Conservation (phyloP, 257 asterid genomes). For the Knoxia roxburghii region DNA sequence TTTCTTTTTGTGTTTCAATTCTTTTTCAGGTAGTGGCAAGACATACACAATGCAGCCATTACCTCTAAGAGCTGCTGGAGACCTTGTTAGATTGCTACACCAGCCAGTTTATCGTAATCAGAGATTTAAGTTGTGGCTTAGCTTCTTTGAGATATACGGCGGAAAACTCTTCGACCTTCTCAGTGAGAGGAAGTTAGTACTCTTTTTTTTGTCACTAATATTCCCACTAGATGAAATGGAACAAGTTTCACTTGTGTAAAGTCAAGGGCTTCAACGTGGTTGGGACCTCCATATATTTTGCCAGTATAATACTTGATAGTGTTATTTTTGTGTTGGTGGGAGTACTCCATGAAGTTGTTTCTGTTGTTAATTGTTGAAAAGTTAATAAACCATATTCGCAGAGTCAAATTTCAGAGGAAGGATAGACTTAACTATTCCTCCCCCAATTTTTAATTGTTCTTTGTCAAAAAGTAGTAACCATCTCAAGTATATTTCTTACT, state of each 20-base stretch:
- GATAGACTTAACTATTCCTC: background rate
- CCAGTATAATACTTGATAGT: background rate
- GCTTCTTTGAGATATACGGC: conserved; percentile 97
- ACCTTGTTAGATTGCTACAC: conserved; percentile 77
- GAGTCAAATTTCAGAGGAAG: background rate
- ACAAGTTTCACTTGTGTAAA: background rate
- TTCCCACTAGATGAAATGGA: conserved; percentile 15
- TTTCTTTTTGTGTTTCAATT: too few relatives aligned
- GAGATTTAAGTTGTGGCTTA: conserved; percentile 97
- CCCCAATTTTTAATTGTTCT: background rate
- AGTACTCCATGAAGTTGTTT: background rate
- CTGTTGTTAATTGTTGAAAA: background rate
- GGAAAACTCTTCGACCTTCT: conserved; percentile 97
- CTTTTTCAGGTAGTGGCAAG: conserved; percentile 92
- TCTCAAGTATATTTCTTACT: background rate
- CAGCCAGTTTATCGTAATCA: conserved; percentile 93
- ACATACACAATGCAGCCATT: conserved; percentile 97
- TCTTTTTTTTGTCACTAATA: conserved; percentile 16
- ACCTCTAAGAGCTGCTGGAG: conserved; percentile 93
- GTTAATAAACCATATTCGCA: background rate
- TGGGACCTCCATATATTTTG: background rate
- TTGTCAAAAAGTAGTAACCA: background rate
- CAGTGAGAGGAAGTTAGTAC: conserved; percentile 81
- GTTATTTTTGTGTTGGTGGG: background rate
- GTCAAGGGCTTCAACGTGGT: background rate